Base-by-base conservation (phyloP, 2,329 filamentous ascomycete genomes). In the Corynespora cassiicola region DNA sequence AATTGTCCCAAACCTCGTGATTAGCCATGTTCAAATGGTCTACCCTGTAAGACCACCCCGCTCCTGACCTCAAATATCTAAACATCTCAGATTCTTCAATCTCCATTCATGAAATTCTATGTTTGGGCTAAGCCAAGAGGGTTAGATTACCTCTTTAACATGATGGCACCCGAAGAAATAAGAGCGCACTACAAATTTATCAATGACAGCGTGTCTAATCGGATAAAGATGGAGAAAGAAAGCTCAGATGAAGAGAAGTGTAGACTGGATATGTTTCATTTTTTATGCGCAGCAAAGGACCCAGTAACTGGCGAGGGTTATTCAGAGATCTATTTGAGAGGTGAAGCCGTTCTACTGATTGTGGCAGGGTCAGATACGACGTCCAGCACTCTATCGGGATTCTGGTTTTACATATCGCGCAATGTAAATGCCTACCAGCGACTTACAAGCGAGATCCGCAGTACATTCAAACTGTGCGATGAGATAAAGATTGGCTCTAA, bases 201-300 rank as follows among this genome's bases (percentile, higher is more conserved):
- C 30, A 15, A 36, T 7, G 30, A 46, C 17, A 42, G 34, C 26
- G 39, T 46, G 2, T 8, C 29, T 1, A 10, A 21, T 3, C 10
- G 33, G 2, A 34, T 46, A 10, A 21, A 28, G n/a, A 11, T 20
- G 10, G 24, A 41, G 18, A 18, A 38, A 15, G 15, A 31, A 6
- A 36, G 8, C 24, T 27, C 29, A 17, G 14, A 29, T 10, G 27
- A 6, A 7, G 31, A 38, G 16, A 23, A 11, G 19, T 14, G 20
- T 10, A 30, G 25, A 14, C 9, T 21, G 25, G 71, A 72, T 47
- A 66, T 73, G 41, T 67, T 69, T 52, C 54, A 70, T 39, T 56
- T 74, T 57, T 57, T 70, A 4, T 50, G 68, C 36, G 47, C 66
- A 31, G 63, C 70, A 39, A 61, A 63, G 47, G 61, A 75, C 54